Evolutionary conservation across 805 yeast species (phyloP).

Genomic region (Ogataea paradorogensis): DNA sequence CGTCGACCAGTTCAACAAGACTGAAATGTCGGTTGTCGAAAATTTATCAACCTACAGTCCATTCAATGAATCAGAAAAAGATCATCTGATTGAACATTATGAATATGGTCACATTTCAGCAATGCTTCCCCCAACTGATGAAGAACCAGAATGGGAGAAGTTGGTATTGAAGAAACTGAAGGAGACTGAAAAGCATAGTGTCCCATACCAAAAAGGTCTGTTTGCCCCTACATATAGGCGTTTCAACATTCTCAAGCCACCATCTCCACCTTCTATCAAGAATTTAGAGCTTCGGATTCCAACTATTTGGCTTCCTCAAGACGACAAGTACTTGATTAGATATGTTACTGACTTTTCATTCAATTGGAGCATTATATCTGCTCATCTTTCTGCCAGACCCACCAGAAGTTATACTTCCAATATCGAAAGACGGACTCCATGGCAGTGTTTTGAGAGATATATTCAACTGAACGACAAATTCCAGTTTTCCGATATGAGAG

Average conservation of each 20-base stretch:
- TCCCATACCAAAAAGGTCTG: constrained; percentile 49
- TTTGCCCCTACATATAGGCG: constrained; percentile 54
- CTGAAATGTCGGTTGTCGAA: constrained; percentile 47
- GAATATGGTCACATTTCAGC: constrained; percentile 58
- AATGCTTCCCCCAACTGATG: constrained; percentile 61
- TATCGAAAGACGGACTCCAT: constrained; percentile 92
- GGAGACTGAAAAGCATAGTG: constrained; percentile 40
- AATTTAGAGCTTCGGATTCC: constrained; percentile 84
- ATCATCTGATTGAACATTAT: constrained; percentile 30
- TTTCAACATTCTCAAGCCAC: constrained; percentile 73
- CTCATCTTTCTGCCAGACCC: constrained; percentile 66
- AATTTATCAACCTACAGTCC: constrained; percentile 48
- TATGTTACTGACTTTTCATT: constrained; percentile 83
- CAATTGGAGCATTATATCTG: constrained; percentile 91
- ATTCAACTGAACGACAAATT: constrained; percentile 88
- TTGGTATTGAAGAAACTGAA: constrained; percentile 47
- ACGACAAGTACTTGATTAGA: constrained; percentile 75
- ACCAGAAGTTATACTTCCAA: constrained; percentile 75
- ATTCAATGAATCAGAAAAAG: constrained; percentile 37
- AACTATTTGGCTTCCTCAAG: constrained; percentile 94
- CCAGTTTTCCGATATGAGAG: constrained; percentile 83
- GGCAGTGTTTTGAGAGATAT: constrained; percentile 98
- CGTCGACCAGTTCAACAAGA: constrained; percentile 39
- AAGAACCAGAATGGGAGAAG: constrained; percentile 58
- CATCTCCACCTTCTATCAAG: constrained; percentile 82